Conservation (phyloP, 106 monocot species). For the Phalaenopsis equestris region DNA sequence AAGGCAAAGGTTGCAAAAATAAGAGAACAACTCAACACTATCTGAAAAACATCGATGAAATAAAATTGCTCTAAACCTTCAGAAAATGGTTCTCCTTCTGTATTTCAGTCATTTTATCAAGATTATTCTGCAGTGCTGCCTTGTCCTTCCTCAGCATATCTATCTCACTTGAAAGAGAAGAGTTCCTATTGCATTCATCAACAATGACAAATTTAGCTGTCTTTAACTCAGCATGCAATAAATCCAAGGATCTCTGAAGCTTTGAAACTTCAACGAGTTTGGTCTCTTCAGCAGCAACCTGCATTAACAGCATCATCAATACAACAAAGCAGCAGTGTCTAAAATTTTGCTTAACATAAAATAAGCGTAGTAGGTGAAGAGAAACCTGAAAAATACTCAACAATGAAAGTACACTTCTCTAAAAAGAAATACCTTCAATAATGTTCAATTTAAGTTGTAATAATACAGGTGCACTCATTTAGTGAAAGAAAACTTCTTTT, state of each 20-base stretch:
- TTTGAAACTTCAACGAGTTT: slow-evolving; percentile 56
- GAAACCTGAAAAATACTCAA: background rate
- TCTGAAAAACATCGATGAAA: slow-evolving; percentile 1
- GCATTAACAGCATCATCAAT: slow-evolving; percentile 1
- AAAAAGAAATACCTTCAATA: background rate
- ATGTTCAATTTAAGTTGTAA: background rate
- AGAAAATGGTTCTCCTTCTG: slow-evolving; percentile 54
- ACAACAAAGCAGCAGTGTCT: background rate
- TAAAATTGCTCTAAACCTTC: slow-evolving; percentile 41
- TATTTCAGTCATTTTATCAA: slow-evolving; percentile 36
- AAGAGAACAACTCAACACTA: background rate
- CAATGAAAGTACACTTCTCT: background rate
- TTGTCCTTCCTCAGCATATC: slow-evolving; percentile 42
- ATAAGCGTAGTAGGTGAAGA: background rate
- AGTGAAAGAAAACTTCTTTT: background rate
- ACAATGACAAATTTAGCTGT: slow-evolving; percentile 32
- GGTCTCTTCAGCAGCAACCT: slow-evolving; percentile 72
- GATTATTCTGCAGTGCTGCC: slow-evolving; percentile 26
- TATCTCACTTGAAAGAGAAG: slow-evolving; percentile 32
- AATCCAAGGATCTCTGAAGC: slow-evolving; percentile 56
- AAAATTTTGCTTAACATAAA: background rate
- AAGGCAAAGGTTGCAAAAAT: background rate
- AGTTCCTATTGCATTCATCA: slow-evolving; percentile 54
- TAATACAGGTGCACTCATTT: background rate
- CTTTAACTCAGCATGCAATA: slow-evolving; percentile 38